phyloP scores from a whole-genome alignment of 169 alveolate species.

The Blepharisma undulans region DNA sequence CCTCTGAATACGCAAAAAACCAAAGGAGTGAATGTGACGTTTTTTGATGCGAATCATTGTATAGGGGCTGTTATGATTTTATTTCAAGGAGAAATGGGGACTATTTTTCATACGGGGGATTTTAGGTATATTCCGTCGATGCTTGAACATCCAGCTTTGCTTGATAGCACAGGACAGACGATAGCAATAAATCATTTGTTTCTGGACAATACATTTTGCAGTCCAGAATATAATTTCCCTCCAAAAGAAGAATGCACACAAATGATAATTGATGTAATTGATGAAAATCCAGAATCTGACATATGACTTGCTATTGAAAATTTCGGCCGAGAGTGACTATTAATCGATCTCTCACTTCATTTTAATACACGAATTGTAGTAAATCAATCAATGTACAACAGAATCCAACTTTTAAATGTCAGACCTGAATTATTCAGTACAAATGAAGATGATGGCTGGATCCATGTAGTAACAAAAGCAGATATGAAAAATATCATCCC shows the following conservation, averaged over 20 bases:
- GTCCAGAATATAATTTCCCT: slow-evolving; percentile 71
- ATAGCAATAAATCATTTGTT: slow-evolving; percentile 68
- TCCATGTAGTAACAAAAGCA: slow-evolving; percentile 46
- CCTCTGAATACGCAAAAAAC: background rate
- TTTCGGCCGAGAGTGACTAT: slow-evolving; percentile 73
- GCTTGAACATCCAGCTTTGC: slow-evolving; percentile 55
- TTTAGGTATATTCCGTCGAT: slow-evolving; percentile 66
- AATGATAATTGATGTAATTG: slow-evolving; percentile 51
- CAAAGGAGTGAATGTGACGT: slow-evolving; percentile 47
- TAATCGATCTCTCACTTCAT: slow-evolving; percentile 53
- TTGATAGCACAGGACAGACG: slow-evolving; percentile 40
- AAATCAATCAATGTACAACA: slow-evolving; percentile 55
- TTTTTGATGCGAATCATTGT: slow-evolving; percentile 73
- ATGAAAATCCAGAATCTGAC: slow-evolving; percentile 49
- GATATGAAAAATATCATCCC: slow-evolving; percentile 39
- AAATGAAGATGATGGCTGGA: slow-evolving; percentile 58
- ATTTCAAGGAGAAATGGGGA: slow-evolving; percentile 79
- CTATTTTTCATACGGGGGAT: slow-evolving; percentile 80
- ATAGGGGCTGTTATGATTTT: slow-evolving; percentile 79
- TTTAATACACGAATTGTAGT: slow-evolving; percentile 71
- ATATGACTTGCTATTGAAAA: slow-evolving; percentile 62
- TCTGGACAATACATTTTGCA: slow-evolving; percentile 79
- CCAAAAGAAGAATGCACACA: slow-evolving; percentile 56
- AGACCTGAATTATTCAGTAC: slow-evolving; percentile 66
- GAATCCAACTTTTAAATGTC: slow-evolving; percentile 47